Base-by-base conservation (phyloP, 306 rosid genomes). In the Acacia crassicarpa region DNA sequence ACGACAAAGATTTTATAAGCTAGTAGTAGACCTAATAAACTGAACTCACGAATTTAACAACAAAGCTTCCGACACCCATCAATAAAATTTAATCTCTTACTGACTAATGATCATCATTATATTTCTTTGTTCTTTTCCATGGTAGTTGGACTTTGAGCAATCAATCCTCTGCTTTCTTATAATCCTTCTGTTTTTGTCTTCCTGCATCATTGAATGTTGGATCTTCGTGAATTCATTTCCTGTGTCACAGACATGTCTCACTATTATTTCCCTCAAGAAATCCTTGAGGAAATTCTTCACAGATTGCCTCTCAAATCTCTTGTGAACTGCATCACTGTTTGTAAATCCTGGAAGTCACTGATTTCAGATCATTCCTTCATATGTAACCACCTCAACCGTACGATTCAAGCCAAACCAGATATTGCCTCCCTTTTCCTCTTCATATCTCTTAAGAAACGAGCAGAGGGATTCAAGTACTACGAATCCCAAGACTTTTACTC, bases 291-390 rank as follows among this genome's bases (percentile, higher is more conserved):
- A 22, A 71, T 71, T 44, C 19, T 71, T 71, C 75, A 44, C 35
- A 45, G 58, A 45, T 15, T 44, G 33, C 56, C 56, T 30, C 22
- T 23, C n/a, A 71, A 71, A 19, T 71, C 75, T 71, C 58, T 71
- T 3, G 58, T 71, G n/a, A 45, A 71, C 32, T 71, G 75, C 75
- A 45, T 44, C 58, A 14, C 22, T 45, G 75, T 71, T 13, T 71
- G 75, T 40, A 71, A 45, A 71, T 15, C 22, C 20, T 45, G 75
- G 77, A 73, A 73, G 14, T 73, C 63, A 7, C 44, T 73, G 7
- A 48, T 73, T 43, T 49, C 77, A 8, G 41, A 73, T 19, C 63
- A 27, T 16, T 1, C 63, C 14, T 73, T 73, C 77, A 73, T 73
- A 1, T 48, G 25, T 25, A 27, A 49, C 10, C 77, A 48, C 30